Evolutionary conservation across 768 basidiomycete genomes (phyloP).

Genomic region (Termitomyces sp.): DNA sequence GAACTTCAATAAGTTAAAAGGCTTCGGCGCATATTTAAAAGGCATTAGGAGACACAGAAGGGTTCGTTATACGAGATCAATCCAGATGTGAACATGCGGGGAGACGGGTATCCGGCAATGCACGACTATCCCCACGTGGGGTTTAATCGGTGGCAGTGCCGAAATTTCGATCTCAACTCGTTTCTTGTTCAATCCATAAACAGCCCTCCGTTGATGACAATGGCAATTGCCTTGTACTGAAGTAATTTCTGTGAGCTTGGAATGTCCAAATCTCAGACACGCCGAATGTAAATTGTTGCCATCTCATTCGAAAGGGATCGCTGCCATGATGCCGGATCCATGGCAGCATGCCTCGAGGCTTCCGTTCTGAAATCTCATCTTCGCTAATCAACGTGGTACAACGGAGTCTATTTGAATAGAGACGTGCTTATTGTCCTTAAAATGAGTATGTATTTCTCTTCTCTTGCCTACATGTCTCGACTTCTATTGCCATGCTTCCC

Average conservation of each 20-base stretch:
- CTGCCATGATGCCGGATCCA: neutral
- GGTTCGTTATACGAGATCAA: neutral
- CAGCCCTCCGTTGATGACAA: neutral
- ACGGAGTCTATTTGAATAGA: neutral
- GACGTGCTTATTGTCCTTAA: too few relatives aligned
- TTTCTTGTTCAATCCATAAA: too few relatives aligned
- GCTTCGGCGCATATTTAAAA: conserved; percentile 16
- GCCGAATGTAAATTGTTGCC: neutral
- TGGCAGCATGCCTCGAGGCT: neutral
- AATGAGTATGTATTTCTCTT: neutral
- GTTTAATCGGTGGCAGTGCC: conserved; percentile 9
- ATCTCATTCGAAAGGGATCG: neutral
- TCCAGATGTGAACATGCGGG: neutral
- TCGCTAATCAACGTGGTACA: neutral
- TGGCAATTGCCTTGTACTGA: neutral
- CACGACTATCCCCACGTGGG: neutral
- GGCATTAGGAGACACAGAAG: conserved; percentile 9
- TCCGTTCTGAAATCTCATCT: neutral
- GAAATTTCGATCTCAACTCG: neutral
- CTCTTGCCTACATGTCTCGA: neutral
- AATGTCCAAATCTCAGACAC: neutral
- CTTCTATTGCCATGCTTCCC: neutral
- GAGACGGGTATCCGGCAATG: neutral
- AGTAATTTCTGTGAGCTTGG: neutral
- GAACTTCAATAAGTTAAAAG: conserved; percentile 39